Evolutionary conservation across 768 basidiomycete genomes (phyloP).

Genomic region (Lentinula raphanica): DNA sequence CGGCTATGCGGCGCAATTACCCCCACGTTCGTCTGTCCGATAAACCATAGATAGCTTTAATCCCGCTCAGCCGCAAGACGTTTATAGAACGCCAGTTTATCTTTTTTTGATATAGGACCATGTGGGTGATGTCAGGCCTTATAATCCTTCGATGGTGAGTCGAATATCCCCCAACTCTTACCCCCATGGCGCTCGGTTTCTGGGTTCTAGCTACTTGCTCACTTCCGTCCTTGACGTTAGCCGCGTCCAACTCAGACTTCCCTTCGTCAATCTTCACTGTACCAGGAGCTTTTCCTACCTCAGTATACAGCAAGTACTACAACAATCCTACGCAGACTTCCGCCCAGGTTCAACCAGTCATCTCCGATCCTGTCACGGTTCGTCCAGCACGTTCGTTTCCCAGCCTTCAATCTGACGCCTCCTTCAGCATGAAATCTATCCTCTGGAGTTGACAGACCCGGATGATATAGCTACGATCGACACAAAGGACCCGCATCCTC

Average conservation of each 20-base stretch:
- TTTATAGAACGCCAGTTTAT: background rate
- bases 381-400: background rate
- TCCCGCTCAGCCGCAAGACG: background rate
- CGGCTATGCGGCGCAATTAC: background rate
- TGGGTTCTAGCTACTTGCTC: background rate
- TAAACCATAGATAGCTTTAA: background rate
- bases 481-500: conserved; percentile 56
- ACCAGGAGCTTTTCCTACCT: conserved; percentile 61
- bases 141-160: background rate
- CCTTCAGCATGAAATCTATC: conserved; percentile 51
- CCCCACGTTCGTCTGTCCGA: background rate
- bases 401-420: background rate
- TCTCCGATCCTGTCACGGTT: conserved; percentile 68
- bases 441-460: conserved; percentile 59
- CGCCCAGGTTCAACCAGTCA: conserved; percentile 70
- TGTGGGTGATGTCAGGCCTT: background rate
- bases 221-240: background rate
- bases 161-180: background rate
- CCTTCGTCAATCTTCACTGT: conserved; percentile 47
- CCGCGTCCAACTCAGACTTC: conserved; percentile 4
- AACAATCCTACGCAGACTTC: conserved; percentile 70
- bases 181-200: background rate
- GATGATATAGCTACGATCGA: conserved; percentile 53
- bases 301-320: conserved; percentile 60
- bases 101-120: background rate